Base-by-base conservation (phyloP, 345 rosid species). In the Cardiospermum halicacabum region DNA sequence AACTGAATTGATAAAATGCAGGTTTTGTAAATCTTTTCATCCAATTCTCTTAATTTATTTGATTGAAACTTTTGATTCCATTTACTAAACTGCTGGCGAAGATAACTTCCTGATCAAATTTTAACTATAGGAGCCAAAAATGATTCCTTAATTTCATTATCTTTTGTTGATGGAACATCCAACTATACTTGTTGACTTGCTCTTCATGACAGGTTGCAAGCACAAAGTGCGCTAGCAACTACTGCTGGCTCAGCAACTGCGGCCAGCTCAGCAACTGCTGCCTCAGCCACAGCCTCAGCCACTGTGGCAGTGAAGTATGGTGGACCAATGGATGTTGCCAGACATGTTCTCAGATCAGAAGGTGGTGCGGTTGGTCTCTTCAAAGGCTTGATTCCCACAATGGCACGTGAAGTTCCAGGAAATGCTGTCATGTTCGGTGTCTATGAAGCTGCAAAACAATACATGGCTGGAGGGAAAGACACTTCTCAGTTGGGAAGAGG, bases 301-400 rank as follows among this genome's bases (percentile, higher is more conserved):
- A 61, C 69, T 48, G 82, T 73, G 63, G 86, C 96, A 3, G 81
- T 89, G 64, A 89, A 83, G 78, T 95, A 91, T 61, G 81, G 85
- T 36, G 99, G 99, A 48, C 99, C 99, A 21, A 84, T 91, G 85
- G 99, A 95, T 16, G 99, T 95, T 57, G 96, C 96, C 3, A 86
- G 81, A 76, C 92, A 80, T 60, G 99, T 95, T 31, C 81, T 95
- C 16, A 76, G 81, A 64, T 84, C 91, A 13, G 99, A 91, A 84
- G 97, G 96, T 10, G 99, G 99, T 8, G 51, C 66, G 4, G 53
- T 77, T 67, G 99, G 99, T 55, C 86, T 95, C 21, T 95, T 89
- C 89, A 95, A 95, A 82, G 99, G 99, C 48, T 72, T 95, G 67
- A 60, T 87, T 21, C 97, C 99, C 25, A 95, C 99, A 36, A 64